Conservation (phyloP, 768 basidiomycete species). For the Pulveroboletus ravenelii region DNA sequence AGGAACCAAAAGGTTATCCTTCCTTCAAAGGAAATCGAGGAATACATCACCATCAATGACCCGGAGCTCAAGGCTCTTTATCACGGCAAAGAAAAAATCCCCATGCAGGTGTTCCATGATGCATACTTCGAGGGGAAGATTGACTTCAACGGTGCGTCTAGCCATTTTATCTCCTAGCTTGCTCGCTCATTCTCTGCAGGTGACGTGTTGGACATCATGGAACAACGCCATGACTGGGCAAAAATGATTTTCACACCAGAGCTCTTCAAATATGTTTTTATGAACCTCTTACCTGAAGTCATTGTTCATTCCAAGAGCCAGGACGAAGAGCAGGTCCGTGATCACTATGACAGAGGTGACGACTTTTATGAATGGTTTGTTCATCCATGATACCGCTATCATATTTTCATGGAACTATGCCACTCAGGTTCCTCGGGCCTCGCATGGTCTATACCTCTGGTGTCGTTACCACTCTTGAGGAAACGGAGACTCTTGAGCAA, state of each 20-base stretch:
- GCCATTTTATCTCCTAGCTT: not conserved
- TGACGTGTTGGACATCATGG: slow-evolving; percentile 90
- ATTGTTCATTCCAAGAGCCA: slow-evolving; percentile 86
- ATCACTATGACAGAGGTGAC: slow-evolving; percentile 94
- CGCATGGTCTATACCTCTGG: slow-evolving; percentile 99
- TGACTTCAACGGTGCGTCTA: slow-evolving; percentile 81
- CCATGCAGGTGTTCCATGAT: slow-evolving; percentile 97
- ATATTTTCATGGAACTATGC: not conserved
- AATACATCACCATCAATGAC: slow-evolving; percentile 91
- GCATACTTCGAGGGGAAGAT: slow-evolving; percentile 95
- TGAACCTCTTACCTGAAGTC: slow-evolving; percentile 86
- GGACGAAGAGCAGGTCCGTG: slow-evolving; percentile 94
- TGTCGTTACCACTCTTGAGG: slow-evolving; percentile 65
- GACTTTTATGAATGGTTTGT: slow-evolving; percentile 86
- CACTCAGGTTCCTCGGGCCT: slow-evolving; percentile 79
- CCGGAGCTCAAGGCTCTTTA: slow-evolving; percentile 74
- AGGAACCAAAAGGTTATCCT: slow-evolving; percentile 82
- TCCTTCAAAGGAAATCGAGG: slow-evolving; percentile 80
- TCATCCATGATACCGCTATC: not conserved
- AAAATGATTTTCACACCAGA: slow-evolving; percentile 86
- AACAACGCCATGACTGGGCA: slow-evolving; percentile 94
- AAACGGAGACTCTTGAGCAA: slow-evolving; percentile 81
- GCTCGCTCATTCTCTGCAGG: slow-evolving; percentile 40
- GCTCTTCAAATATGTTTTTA: slow-evolving; percentile 92
- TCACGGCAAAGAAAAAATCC: slow-evolving; percentile 84